Percentiles rank a stretch among this genome's conserved stretches.
phyloP scores from a whole-genome alignment of 148 eudicot genomes.

The Diospyros kaki region DNA sequence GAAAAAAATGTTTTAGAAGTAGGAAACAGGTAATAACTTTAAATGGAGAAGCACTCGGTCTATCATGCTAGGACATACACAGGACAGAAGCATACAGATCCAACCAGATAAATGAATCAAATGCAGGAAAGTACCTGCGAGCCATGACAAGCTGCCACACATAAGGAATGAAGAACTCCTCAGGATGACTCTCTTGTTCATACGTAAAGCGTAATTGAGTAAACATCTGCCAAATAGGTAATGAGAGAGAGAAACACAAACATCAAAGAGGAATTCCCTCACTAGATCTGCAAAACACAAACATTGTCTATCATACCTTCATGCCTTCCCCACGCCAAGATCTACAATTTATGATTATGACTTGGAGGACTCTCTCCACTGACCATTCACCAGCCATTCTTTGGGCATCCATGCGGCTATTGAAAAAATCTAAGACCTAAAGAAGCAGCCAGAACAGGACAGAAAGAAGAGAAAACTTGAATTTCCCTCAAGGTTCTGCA shows the following conservation, averaged over 20 bases:
- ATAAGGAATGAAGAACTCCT: conserved; percentile 95
- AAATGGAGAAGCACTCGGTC: background rate
- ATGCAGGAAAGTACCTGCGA: conserved; percentile 44
- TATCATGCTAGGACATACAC: background rate
- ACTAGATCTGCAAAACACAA: background rate
- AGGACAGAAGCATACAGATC: background rate
- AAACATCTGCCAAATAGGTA: conserved; percentile 53
- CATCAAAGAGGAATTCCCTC: background rate
- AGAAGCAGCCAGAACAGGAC: background rate
- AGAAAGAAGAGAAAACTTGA: too few species aligned
- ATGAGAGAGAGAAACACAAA: background rate
- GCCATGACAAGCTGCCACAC: conserved; percentile 86
- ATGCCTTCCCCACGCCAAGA: conserved; percentile 95
- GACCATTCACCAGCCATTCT: conserved; percentile 79
- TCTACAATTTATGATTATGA: conserved; percentile 62
- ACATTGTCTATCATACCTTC: conserved; percentile 44
- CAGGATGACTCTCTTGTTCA: conserved; percentile 97
- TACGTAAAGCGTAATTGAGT: conserved; percentile 84
- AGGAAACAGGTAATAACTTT: background rate
- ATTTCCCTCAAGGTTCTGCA: background rate
- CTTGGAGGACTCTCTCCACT: conserved; percentile 86
- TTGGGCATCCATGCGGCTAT: conserved; percentile 83
- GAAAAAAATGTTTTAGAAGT: background rate
- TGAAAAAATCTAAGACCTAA: conserved; percentile 85
- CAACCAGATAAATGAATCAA: background rate